These are phyloP conservation scores for Debaryomyces nepalensis DNA, from an alignment of 1,139 yeast genomes.

Conservation along the genomic window DNA sequence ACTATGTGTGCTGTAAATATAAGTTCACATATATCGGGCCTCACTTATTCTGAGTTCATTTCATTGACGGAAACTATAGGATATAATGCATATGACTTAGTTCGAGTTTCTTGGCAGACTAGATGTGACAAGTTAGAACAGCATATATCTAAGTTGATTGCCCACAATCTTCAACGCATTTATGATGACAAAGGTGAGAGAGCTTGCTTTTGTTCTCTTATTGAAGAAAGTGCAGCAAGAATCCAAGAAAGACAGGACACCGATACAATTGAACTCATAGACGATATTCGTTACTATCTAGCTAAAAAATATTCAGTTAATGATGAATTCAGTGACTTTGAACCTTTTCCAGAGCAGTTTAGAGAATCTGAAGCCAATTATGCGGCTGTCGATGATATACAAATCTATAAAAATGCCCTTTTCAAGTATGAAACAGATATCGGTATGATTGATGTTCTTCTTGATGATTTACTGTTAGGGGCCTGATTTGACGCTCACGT, in stretches of 20 bases:
- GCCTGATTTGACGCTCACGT: constrained; percentile 33
- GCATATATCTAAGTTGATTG: constrained; percentile 61
- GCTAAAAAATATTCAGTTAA: constrained; percentile 49
- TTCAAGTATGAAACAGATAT: constrained; percentile 36
- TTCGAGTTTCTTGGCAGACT: constrained; percentile 71
- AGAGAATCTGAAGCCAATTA: constrained; percentile 17
- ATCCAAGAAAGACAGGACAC: constrained; percentile 68
- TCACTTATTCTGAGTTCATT: constrained; percentile 27
- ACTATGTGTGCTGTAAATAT: constrained; percentile 66
- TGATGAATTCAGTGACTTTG: constrained; percentile 37
- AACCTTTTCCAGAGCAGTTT: constrained; percentile 27
- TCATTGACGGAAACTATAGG: constrained; percentile 27
- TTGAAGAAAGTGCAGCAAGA: constrained; percentile 56
- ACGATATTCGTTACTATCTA: constrained; percentile 73
- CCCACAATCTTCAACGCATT: constrained; percentile 50
- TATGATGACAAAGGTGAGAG: constrained; percentile 34
- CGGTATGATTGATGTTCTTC: constrained; percentile 47
- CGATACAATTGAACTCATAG: constrained; percentile 78
- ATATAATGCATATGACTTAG: constrained; percentile 55
- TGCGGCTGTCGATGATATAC: constrained; percentile 28
- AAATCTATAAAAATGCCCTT: constrained; percentile 33
- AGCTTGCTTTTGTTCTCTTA: constrained; percentile 24
- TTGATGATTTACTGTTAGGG: constrained; percentile 48
- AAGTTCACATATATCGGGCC: constrained; percentile 40
- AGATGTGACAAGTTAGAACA: constrained; percentile 68